Conservation (phyloP, 1,139 yeast genomes). For the Protomyces gravidus region DNA sequence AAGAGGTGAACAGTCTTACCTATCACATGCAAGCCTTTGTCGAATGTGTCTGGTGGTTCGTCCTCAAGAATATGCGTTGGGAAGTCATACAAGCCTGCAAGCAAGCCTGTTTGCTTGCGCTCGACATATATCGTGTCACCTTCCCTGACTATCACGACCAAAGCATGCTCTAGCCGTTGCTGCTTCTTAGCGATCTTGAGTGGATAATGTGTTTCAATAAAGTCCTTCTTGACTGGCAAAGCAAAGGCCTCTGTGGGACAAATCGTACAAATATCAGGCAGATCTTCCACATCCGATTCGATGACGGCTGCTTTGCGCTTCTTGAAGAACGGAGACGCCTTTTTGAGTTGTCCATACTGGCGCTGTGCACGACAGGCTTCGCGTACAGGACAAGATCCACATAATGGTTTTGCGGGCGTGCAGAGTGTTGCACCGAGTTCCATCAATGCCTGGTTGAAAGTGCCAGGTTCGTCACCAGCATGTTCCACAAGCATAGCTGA, state of each 20-base stretch:
- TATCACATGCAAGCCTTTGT: background rate
- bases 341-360: conserved; percentile 7
- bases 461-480: conserved; percentile 20
- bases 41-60: conserved; percentile 2
- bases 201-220: conserved; percentile 26
- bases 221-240: conserved; percentile 9
- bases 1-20: conserved; percentile 27
- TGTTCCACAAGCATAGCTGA: conserved; percentile 27
- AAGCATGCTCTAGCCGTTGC: conserved; percentile 18
- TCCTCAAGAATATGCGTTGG: conserved; percentile 20
- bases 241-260: conserved; percentile 6
- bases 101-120: conserved; percentile 29
- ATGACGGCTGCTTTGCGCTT: background rate
- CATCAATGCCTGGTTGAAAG: conserved; percentile 31
- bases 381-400: conserved; percentile 24
- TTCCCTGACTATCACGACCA: conserved; percentile 11
- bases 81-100: conserved; percentile 32
- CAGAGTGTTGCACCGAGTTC: conserved; percentile 31
- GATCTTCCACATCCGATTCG: conserved; percentile 4
- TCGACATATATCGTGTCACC: conserved; percentile 18
- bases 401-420: conserved; percentile 25
- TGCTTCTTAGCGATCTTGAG: conserved; percentile 24
- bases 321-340: conserved; percentile 5
- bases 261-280: conserved; percentile 9
- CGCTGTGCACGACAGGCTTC: conserved; percentile 21